Evolutionary conservation across 129 eudicot species (phyloP).

Genomic region (Lonicera japonica): DNA sequence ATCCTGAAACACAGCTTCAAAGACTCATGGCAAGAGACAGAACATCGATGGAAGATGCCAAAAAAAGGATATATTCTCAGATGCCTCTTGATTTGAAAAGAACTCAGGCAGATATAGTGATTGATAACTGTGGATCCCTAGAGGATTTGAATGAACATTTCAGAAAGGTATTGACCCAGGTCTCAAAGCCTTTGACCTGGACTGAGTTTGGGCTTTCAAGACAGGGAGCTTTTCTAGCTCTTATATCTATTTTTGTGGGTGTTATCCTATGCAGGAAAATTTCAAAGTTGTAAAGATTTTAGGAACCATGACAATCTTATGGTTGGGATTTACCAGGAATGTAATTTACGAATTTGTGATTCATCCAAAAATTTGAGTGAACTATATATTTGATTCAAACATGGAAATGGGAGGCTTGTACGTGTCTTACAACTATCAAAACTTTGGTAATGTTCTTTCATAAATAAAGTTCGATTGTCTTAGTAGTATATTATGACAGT

Average conservation of each 20-base stretch:
- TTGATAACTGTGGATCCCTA: conserved; percentile 68
- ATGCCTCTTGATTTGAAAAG: conserved; percentile 77
- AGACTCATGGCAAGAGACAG: conserved; percentile 74
- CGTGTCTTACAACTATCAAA: no score
- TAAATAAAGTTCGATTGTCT: no score
- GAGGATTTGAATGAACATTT: conserved; percentile 64
- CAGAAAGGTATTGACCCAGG: conserved; percentile 43
- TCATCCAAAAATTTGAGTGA: background rate
- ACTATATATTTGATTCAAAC: background rate
- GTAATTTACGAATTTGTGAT: background rate
- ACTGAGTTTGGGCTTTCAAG: conserved; percentile 82
- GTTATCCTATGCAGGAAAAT: conserved; percentile 47
- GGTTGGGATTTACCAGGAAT: background rate
- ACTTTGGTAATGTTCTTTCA: no score
- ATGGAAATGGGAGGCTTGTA: background rate
- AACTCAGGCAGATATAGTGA: conserved; percentile 70
- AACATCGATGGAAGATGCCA: conserved; percentile 70
- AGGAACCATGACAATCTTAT: background rate
- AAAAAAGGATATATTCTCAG: conserved; percentile 77
- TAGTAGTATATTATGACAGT: no score
- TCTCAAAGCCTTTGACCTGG: conserved; percentile 85
- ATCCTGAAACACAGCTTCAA: conserved; percentile 75
- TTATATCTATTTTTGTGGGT: conserved; percentile 44
- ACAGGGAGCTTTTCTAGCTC: conserved; percentile 59
- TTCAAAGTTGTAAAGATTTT: background rate